Percentiles rank a stretch among this genome's conserved stretches.
These are phyloP conservation scores for Rhizopogon roseolus DNA, from an alignment of 768 basidiomycete species.

Conservation along the genomic window DNA sequence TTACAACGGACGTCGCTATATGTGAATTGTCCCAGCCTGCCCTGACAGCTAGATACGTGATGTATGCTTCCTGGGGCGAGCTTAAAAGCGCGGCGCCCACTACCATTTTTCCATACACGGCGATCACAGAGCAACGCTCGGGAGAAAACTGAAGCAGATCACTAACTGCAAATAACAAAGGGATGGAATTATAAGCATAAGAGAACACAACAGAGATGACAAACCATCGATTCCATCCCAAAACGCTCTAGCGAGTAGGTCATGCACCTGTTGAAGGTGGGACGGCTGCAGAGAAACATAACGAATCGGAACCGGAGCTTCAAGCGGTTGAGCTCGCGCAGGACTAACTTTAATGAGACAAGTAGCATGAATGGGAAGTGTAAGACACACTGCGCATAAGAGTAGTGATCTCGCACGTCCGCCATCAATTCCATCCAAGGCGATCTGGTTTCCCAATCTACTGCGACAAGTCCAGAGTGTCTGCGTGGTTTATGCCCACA, in stretches of 20 bases:
- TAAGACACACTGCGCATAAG: slow-evolving; percentile 51
- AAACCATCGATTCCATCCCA: slow-evolving; percentile 77
- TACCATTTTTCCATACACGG: slow-evolving; percentile 64
- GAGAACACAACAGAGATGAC: slow-evolving; percentile 9
- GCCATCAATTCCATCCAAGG: slow-evolving; percentile 76
- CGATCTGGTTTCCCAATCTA: slow-evolving; percentile 69
- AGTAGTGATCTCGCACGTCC: slow-evolving; percentile 65
- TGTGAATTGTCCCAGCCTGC: slow-evolving; percentile 78
- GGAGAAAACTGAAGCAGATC: slow-evolving; percentile 67
- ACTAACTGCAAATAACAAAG: slow-evolving; percentile 41
- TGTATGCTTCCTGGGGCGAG: slow-evolving; percentile 77
- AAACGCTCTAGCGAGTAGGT: slow-evolving; percentile 60
- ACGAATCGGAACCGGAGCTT: slow-evolving; percentile 48
- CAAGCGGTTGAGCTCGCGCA: slow-evolving; percentile 39
- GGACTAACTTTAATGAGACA: slow-evolving; percentile 37
- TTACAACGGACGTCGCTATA: slow-evolving; percentile 59
- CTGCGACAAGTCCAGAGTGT: slow-evolving; percentile 38
- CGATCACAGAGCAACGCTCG: slow-evolving; percentile 72
- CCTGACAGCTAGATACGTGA: slow-evolving; percentile 76
- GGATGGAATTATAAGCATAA: slow-evolving; percentile 1
- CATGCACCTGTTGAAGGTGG: slow-evolving; percentile 70
- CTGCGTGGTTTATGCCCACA: slow-evolving; percentile 33
- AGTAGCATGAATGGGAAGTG: not conserved
- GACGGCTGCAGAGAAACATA: slow-evolving; percentile 55
- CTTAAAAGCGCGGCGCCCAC: slow-evolving; percentile 73